Evolutionary conservation across 495 filamentous ascomycete genomes (phyloP).

Genomic region (Trichoderma parareesei): DNA sequence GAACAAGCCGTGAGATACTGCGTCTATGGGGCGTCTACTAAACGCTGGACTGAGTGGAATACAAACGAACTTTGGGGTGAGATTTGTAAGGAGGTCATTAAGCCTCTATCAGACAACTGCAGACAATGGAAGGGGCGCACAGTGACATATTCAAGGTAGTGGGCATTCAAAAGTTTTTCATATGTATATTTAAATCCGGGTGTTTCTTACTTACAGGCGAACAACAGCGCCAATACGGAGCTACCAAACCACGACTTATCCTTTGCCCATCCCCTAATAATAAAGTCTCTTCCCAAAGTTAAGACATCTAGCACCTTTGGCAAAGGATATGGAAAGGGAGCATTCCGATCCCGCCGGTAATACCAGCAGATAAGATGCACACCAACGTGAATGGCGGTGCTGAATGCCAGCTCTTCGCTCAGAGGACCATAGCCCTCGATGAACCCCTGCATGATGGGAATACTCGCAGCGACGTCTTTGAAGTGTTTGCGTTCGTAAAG

Average conservation of each 20-base stretch:
- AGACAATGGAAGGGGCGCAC: neutral
- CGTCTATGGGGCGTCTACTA: neutral
- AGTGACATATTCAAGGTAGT: neutral
- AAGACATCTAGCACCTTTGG: constrained; percentile 35
- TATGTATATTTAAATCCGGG: too few species aligned
- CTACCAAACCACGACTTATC: constrained; percentile 34
- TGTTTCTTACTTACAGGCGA: neutral
- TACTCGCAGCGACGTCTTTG: constrained; percentile 30
- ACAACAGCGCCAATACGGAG: constrained; percentile 8
- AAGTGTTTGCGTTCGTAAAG: constrained; percentile 47
- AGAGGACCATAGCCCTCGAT: constrained; percentile 37
- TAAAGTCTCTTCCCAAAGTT: constrained; percentile 36
- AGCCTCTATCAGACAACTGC: neutral
- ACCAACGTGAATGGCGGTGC: constrained; percentile 43
- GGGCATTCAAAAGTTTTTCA: neutral
- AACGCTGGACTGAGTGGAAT: neutral
- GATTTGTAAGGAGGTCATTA: constrained; percentile 1
- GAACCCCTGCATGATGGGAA: constrained; percentile 39
- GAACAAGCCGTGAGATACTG: neutral
- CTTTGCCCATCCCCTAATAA: constrained; percentile 39
- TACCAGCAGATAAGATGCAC: constrained; percentile 40
- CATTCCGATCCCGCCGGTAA: constrained; percentile 17
- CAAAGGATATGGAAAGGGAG: constrained; percentile 32
- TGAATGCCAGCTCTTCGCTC: constrained; percentile 39
- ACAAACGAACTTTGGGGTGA: neutral